phyloP scores from a whole-genome alignment of 2,329 filamentous ascomycete genomes.

The Microascus cirrosus region DNA sequence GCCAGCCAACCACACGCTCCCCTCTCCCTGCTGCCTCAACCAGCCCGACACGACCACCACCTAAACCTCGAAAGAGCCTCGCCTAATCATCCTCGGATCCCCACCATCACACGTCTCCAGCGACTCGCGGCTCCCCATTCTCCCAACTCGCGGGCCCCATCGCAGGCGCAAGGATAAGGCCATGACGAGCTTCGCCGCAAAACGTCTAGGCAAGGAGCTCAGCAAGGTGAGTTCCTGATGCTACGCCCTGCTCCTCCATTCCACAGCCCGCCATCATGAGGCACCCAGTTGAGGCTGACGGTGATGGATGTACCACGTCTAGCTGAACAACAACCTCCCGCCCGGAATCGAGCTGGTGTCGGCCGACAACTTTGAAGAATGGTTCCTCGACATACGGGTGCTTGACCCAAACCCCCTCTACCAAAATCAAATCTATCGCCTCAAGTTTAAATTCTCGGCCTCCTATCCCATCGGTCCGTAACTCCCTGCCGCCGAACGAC shows the following conservation, averaged over 20 bases:
- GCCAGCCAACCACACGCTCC: not conserved
- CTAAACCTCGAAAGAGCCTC: not conserved
- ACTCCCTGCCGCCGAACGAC: not conserved
- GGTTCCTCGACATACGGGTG: constrained; percentile 85
- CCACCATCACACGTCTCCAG: not conserved
- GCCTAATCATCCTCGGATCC: not conserved
- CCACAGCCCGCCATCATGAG: not conserved
- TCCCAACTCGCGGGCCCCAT: constrained; percentile 8
- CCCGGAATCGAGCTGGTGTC: constrained; percentile 69
- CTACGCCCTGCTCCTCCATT: not conserved
- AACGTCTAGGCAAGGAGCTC: constrained; percentile 49
- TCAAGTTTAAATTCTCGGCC: constrained; percentile 77
- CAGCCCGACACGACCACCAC: not conserved
- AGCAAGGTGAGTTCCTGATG: constrained; percentile 31
- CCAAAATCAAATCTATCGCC: constrained; percentile 62
- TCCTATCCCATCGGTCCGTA: constrained; percentile 79
- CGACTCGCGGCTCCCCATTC: not conserved
- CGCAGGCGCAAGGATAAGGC: constrained; percentile 5
- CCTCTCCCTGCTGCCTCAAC: not conserved
- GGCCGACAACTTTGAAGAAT: constrained; percentile 76
- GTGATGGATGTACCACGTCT: not conserved
- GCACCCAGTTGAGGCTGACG: not conserved
- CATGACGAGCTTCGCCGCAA: constrained; percentile 35
- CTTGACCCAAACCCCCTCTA: constrained; percentile 89
- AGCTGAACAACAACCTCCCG: constrained; percentile 46